Evolutionary conservation across 495 filamentous ascomycete species (phyloP).

Genomic region (Xylaria sp.): DNA sequence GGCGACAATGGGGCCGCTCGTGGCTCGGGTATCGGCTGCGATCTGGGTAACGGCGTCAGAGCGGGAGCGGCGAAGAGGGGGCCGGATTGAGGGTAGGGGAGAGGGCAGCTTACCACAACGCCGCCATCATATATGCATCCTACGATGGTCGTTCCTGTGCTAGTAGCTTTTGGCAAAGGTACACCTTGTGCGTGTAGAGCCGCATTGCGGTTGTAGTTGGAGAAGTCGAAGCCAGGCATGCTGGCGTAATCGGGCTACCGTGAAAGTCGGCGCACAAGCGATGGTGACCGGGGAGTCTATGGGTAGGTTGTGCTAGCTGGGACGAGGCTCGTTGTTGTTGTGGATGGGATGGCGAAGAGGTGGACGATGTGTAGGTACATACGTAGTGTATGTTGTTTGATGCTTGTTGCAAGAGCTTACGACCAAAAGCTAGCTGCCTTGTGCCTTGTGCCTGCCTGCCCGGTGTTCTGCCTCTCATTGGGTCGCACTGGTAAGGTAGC

Average conservation of each 20-base stretch:
- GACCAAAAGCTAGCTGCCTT: slow-evolving; percentile 43
- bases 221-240: slow-evolving; percentile 99
- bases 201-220: slow-evolving; percentile 97
- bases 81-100: not conserved
- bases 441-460: slow-evolving; percentile 33
- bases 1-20: slow-evolving; percentile 95
- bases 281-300: not conserved
- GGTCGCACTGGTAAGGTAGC: not conserved
- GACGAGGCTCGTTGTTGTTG: slow-evolving; percentile 11
- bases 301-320: not conserved
- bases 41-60: slow-evolving; percentile 59
- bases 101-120: slow-evolving; percentile 73
- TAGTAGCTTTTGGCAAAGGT: slow-evolving; percentile 95
- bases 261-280: not conserved
- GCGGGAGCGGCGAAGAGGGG: not conserved
- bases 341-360: slow-evolving; percentile 8
- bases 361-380: slow-evolving; percentile 13
- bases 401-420: slow-evolving; percentile 35
- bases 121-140: slow-evolving; percentile 97
- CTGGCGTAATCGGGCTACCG: slow-evolving; percentile 41
- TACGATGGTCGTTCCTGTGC: slow-evolving; percentile 99
- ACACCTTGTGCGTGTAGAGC: slow-evolving; percentile 92
- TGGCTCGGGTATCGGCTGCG: slow-evolving; percentile 97
- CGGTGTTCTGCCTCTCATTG: not conserved
- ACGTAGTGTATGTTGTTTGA: slow-evolving; percentile 19